Evolutionary conservation across 805 yeast genomes (phyloP).

Genomic region (Cyberlindnera mrakii): DNA sequence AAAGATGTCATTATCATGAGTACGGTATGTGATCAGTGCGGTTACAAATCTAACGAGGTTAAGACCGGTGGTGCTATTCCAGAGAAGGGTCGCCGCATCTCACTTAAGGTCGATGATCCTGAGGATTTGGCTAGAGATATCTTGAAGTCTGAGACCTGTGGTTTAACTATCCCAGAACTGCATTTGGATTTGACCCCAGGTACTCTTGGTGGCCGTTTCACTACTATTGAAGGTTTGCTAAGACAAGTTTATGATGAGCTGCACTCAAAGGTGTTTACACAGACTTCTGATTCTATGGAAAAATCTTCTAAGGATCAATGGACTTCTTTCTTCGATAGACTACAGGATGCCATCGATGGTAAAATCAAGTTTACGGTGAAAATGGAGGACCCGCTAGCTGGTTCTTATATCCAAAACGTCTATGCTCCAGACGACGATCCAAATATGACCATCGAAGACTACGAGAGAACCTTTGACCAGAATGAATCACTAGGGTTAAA

Average conservation of each 20-base stretch:
- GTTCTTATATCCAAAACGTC: slow-evolving; percentile 94
- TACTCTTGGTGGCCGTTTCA: slow-evolving; percentile 95
- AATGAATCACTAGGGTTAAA: slow-evolving; percentile 87
- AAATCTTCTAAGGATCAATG: slow-evolving; percentile 71
- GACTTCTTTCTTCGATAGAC: slow-evolving; percentile 66
- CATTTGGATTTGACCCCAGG: slow-evolving; percentile 90
- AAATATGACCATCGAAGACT: slow-evolving; percentile 86
- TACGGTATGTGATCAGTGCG: slow-evolving; percentile 87
- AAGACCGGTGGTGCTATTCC: slow-evolving; percentile 98
- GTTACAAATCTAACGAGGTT: slow-evolving; percentile 94
- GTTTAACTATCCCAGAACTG: slow-evolving; percentile 78
- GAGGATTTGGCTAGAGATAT: slow-evolving; percentile 94
- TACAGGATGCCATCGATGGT: slow-evolving; percentile 79
- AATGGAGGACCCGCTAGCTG: slow-evolving; percentile 93
- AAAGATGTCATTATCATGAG: slow-evolving; percentile 96
- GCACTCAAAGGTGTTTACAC: slow-evolving; percentile 74
- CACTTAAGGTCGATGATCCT: slow-evolving; percentile 68
- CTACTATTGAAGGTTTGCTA: slow-evolving; percentile 91
- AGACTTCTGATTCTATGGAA: slow-evolving; percentile 90
- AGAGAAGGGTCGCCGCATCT: slow-evolving; percentile 67
- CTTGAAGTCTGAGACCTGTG: slow-evolving; percentile 90
- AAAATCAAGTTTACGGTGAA: slow-evolving; percentile 73
- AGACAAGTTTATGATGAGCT: slow-evolving; percentile 87
- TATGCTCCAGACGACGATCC: slow-evolving; percentile 99
- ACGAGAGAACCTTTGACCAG: slow-evolving; percentile 81